phyloP scores from a whole-genome alignment of 768 basidiomycete species.

The Rhodosporidiobolus odoratus region DNA sequence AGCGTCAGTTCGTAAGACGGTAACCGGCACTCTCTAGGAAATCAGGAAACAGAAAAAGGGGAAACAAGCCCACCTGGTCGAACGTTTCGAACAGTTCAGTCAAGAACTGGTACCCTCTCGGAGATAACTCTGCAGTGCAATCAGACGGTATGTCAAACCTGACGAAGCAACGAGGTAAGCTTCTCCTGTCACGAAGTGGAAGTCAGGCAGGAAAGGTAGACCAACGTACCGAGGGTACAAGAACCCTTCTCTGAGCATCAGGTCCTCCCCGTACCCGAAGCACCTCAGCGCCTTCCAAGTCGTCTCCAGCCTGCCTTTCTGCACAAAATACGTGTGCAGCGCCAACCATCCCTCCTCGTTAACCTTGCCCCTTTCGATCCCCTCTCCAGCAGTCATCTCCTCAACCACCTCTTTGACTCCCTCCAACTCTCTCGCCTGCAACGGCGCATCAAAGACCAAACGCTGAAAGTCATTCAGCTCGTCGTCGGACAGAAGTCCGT shows the following conservation, averaged over 20 bases:
- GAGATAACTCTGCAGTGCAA: constrained; percentile 90
- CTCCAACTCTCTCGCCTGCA: constrained; percentile 87
- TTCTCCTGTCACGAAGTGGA: background rate
- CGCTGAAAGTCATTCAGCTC: constrained; percentile 97
- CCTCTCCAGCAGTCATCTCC: constrained; percentile 34
- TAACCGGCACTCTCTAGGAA: too few species aligned
- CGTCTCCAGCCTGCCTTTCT: constrained; percentile 87
- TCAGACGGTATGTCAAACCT: constrained; percentile 91
- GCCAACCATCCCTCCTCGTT: constrained; percentile 91
- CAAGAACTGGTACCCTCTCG: constrained; percentile 91
- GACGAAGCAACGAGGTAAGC: background rate
- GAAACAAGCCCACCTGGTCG: constrained; percentile 62
- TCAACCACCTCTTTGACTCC: constrained; percentile 88
- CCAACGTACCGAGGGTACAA: constrained; percentile 73
- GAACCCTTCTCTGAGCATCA: constrained; percentile 80
- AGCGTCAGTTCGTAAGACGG: background rate
- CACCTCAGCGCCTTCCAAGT: constrained; percentile 94
- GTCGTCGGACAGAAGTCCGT: constrained; percentile 77
- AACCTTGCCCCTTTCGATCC: constrained; percentile 54
- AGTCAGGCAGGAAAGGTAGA: background rate
- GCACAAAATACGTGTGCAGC: constrained; percentile 94
- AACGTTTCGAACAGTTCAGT: constrained; percentile 93
- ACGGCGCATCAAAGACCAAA: constrained; percentile 89
- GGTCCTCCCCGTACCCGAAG: constrained; percentile 93
- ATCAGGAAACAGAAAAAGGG: background rate